Evolutionary conservation across 78 protist genomes (phyloP).

Genomic region (Dictyostelium brefeldianum): DNA sequence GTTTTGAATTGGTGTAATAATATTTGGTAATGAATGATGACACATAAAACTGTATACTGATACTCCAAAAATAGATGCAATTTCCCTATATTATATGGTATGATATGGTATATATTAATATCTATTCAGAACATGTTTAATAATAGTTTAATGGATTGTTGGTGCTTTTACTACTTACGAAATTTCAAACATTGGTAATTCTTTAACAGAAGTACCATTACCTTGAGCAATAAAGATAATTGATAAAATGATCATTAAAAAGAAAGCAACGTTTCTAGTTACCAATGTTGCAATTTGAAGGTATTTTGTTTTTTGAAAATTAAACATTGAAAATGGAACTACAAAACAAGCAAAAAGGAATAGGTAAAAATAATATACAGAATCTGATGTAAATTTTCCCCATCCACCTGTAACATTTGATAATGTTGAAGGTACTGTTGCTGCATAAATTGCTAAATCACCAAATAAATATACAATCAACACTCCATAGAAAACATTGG

Average conservation of each 20-base stretch:
- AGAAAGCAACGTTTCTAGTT: conserved; percentile 80
- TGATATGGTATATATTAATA: too few species aligned
- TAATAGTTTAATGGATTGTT: too few species aligned
- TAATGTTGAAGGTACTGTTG: conserved; percentile 62
- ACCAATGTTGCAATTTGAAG: conserved; percentile 81
- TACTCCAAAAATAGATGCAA: conserved; percentile 84
- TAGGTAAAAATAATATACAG: conserved; percentile 71
- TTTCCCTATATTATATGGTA: not conserved
- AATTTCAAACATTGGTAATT: conserved; percentile 49
- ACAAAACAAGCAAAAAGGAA: conserved; percentile 70
- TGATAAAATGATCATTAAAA: conserved; percentile 84
- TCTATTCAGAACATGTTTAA: too few species aligned
- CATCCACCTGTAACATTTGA: conserved; percentile 66
- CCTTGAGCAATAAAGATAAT: conserved; percentile 69
- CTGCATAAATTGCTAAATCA: conserved; percentile 74
- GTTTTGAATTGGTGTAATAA: conserved; percentile 80
- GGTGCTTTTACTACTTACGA: conserved; percentile 11
- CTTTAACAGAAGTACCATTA: conserved; percentile 38
- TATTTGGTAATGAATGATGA: conserved; percentile 81
- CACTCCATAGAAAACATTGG: conserved; percentile 61
- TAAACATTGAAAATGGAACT: conserved; percentile 56
- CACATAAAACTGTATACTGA: conserved; percentile 87
- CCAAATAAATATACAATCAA: conserved; percentile 70
- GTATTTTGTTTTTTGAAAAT: conserved; percentile 84
- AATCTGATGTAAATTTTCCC: not conserved